Conservation (phyloP, 1,284 basidiomycete genomes). For the Naganishia sp. region DNA sequence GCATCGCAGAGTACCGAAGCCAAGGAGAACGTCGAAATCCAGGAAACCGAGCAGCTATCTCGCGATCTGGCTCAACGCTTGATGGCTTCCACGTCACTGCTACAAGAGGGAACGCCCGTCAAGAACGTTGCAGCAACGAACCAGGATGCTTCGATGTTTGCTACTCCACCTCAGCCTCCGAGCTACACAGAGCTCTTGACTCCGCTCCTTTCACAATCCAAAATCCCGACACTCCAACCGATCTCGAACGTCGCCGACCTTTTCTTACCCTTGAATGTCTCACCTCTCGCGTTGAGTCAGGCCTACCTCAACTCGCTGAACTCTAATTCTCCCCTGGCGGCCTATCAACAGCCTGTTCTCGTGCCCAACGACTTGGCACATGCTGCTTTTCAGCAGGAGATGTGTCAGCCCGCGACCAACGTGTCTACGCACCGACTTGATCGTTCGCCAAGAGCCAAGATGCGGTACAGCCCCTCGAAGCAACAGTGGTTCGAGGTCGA, state of each 20-base stretch:
- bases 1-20: neutral
- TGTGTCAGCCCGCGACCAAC: constrained; percentile 18
- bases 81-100: neutral
- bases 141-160: neutral
- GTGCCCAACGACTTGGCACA: neutral
- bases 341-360: neutral
- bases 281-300: constrained; percentile 16
- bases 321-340: neutral
- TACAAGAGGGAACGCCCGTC: neutral
- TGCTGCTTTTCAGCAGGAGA: neutral
- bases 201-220: constrained; percentile 8
- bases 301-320: constrained; percentile 3
- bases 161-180: constrained; percentile 1
- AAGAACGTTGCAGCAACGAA: neutral
- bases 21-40: neutral
- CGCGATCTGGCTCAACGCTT: constrained; percentile 15
- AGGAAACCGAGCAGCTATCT: constrained; percentile 5
- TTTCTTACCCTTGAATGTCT: constrained; percentile 18
- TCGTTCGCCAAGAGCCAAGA: constrained; percentile 23
- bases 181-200: constrained; percentile 18
- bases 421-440: constrained; percentile 23
- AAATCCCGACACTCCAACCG: constrained; percentile 22
- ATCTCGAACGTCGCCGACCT: constrained; percentile 13
- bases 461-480: constrained; percentile 24
- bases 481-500: constrained; percentile 22